A percentile compares a stretch with the other conserved stretches of the same genome.
These are phyloP conservation scores for Vaccinium macrocarpon DNA, from an alignment of 148 eudicot species.

Conservation along the genomic window DNA sequence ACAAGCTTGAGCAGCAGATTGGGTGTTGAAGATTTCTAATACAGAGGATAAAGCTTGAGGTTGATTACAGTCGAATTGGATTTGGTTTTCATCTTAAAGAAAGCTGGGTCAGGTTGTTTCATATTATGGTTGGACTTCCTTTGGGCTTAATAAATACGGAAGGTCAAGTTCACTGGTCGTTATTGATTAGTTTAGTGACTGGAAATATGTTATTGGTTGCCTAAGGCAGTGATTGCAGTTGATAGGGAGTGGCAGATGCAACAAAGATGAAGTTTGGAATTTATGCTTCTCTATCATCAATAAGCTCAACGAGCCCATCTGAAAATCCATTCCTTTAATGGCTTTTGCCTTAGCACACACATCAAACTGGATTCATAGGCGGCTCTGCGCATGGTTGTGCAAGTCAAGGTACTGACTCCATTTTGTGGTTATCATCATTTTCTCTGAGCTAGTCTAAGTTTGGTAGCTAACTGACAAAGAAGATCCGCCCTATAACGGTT, in stretches of 20 bases:
- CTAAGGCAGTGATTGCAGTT: not conserved
- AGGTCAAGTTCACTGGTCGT: not conserved
- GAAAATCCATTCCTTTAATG: not conserved
- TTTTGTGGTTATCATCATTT: not conserved
- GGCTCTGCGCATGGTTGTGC: not conserved
- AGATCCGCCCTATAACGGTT: not conserved
- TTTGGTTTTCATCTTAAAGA: not conserved
- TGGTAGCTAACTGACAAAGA: not conserved
- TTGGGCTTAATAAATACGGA: not conserved
- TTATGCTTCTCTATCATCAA: not conserved
- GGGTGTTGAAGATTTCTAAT: not conserved
- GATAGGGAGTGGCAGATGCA: not conserved
- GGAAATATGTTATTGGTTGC: not conserved
- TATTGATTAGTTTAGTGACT: not conserved
- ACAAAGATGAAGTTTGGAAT: not conserved
- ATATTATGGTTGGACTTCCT: not conserved
- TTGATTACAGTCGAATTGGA: not conserved
- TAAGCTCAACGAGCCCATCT: not conserved
- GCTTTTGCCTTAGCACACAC: not conserved
- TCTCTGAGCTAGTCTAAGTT: not conserved
- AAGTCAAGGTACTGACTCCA: not conserved
- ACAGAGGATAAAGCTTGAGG: not conserved
- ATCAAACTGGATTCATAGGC: not conserved
- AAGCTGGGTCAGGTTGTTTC: not conserved
- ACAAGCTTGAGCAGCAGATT: constrained; percentile 1